Conservation (phyloP, 352 stramenopile genomes). For the Phytophthora boehmeriae region DNA sequence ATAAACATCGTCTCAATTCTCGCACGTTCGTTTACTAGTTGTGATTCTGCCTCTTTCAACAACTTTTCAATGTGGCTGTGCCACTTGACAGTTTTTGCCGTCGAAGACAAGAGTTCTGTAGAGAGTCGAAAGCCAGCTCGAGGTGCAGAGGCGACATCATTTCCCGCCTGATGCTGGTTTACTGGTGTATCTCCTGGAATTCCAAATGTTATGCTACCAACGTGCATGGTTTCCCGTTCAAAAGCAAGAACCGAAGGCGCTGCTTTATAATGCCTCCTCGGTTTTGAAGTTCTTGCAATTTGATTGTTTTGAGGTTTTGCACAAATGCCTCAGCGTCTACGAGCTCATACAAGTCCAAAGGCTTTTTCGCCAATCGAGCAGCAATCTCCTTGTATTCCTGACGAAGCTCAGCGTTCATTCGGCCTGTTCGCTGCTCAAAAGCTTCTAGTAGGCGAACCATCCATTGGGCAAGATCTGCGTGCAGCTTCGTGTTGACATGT, state of each 20-base stretch:
- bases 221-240: constrained; percentile 47
- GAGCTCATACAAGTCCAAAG: constrained; percentile 75
- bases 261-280: constrained; percentile 57
- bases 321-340: constrained; percentile 72
- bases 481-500: constrained; percentile 48
- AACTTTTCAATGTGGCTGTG: constrained; percentile 59
- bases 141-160: neutral
- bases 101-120: constrained; percentile 59
- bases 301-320: constrained; percentile 42
- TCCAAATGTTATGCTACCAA: constrained; percentile 21
- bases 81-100: constrained; percentile 75
- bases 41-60: constrained; percentile 55
- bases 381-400: constrained; percentile 82
- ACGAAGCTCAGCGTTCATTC: constrained; percentile 57
- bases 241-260: constrained; percentile 73
- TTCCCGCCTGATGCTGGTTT: neutral
- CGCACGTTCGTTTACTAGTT: constrained; percentile 60
- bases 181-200: neutral
- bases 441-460: constrained; percentile 39
- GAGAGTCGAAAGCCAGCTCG: constrained; percentile 21
- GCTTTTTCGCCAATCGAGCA: constrained; percentile 58
- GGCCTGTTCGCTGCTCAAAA: constrained; percentile 59
- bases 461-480: constrained; percentile 48
- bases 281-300: constrained; percentile 54
- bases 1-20: constrained; percentile 78